Percentiles rank a stretch among this genome's conserved stretches.
These are phyloP conservation scores for Rhytidhysteron rufulum DNA, from an alignment of 2,329 filamentous ascomycete genomes.

Conservation along the genomic window DNA sequence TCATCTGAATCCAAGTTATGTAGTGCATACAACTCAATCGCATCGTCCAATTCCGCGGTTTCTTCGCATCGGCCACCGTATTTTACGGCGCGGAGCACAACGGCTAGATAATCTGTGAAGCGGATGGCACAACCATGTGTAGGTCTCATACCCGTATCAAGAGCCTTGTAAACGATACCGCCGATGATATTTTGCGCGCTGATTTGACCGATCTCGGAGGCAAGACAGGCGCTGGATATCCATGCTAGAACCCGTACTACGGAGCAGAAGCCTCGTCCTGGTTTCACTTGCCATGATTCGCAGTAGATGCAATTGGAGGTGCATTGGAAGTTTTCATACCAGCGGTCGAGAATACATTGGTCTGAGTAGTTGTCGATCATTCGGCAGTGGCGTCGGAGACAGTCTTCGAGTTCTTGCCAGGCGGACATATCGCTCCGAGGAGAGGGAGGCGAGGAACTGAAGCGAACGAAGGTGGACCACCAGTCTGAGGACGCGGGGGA, in stretches of 20 bases:
- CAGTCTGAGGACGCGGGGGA: not conserved
- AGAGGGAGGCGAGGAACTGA: not conserved
- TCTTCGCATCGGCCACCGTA: not conserved
- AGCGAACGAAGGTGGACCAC: not conserved
- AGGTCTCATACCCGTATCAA: not conserved
- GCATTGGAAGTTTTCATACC: not conserved
- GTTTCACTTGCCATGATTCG: not conserved
- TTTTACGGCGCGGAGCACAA: not conserved
- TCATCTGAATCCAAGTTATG: not conserved
- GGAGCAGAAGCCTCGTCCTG: not conserved
- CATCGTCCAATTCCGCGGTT: not conserved
- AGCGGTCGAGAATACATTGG: not conserved
- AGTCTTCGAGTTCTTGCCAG: not conserved
- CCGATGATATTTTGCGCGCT: not conserved
- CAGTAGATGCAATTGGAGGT: not conserved
- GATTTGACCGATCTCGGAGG: not conserved
- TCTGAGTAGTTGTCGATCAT: not conserved
- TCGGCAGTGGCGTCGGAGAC: not conserved
- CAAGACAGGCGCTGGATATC: not conserved
- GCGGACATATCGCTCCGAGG: not conserved
- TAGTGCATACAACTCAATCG: not conserved
- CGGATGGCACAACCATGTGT: not conserved
- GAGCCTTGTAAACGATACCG: not conserved
- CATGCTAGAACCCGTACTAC: not conserved
- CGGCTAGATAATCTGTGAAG: not conserved